A percentile compares a stretch with the other conserved stretches of the same genome.
phyloP scores from a whole-genome alignment of 2,329 filamentous ascomycete species.

The Didymella pomorum region DNA sequence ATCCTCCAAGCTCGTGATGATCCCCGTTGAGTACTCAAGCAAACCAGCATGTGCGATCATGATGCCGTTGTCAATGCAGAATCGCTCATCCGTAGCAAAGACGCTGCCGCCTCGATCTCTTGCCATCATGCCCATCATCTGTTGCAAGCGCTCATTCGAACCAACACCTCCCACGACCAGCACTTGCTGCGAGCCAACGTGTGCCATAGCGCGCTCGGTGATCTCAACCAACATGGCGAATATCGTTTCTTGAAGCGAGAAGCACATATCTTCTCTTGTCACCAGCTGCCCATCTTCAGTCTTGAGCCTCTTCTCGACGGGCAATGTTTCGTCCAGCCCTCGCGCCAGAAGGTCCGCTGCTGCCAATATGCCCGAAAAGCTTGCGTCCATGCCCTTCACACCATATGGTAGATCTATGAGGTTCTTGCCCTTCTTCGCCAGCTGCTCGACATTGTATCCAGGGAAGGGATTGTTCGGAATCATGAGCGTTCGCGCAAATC shows the following conservation, averaged over 20 bases:
- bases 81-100: slow-evolving; percentile 94
- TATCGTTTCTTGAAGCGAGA: slow-evolving; percentile 92
- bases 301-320: slow-evolving; percentile 51
- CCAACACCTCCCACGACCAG: slow-evolving; percentile 95
- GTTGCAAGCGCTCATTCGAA: slow-evolving; percentile 90
- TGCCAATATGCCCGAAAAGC: slow-evolving; percentile 90
- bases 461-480: slow-evolving; percentile 97
- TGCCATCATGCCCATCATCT: slow-evolving; percentile 99
- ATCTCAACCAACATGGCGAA: slow-evolving; percentile 99
- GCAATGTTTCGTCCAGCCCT: slow-evolving; percentile 60
- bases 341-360: slow-evolving; percentile 81
- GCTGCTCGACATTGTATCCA: slow-evolving; percentile 96
- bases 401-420: slow-evolving; percentile 91
- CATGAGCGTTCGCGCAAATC: slow-evolving; percentile 87
- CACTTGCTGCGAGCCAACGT: slow-evolving; percentile 89
- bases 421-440: slow-evolving; percentile 76
- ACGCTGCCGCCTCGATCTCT: slow-evolving; percentile 86
- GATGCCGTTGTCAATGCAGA: slow-evolving; percentile 99
- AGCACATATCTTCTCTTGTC: slow-evolving; percentile 87
- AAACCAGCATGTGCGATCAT: slow-evolving; percentile 99
- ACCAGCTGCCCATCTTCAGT: slow-evolving; percentile 64
- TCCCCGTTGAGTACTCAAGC: slow-evolving; percentile 82
- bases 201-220: slow-evolving; percentile 97
- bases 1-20: slow-evolving; percentile 77
- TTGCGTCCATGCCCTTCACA: slow-evolving; percentile 99